Evolutionary conservation across 352 stramenopile species (phyloP), one percentile per base, ranked within the genome.

Genomic region (Phytophthora ohioensis): DNA sequence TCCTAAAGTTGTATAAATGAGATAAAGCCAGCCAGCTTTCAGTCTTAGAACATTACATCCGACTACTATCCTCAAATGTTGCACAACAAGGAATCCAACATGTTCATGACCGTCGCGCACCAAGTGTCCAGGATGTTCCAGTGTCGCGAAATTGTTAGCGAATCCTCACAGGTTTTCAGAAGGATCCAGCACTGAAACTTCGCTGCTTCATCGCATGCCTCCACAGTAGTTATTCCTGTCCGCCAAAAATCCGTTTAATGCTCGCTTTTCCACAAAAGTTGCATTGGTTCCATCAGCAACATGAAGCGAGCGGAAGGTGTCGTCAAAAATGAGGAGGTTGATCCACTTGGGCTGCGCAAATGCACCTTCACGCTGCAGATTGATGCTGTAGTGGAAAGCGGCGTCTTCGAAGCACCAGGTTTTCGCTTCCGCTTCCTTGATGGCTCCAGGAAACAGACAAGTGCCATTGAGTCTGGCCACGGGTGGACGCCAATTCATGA

Each of bases 391-490:
- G 59, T 91, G 15, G 80, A 85, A 31, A 64, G 67, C 3, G 54
- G 75, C 1, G 71, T 60, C 9, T 86, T 90, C 39, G 69, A 84
- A 32, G 67, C 82, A 0, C 80, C 87, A 32, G 79, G 67, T 4
- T 92, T 94, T 48, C 83, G 87, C 27, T 94, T 91, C 49, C 78
- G 80, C 5, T 92, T 92, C 53, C 58, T 94, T 1, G 87, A 94
- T 34, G 82, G 81, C 35, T 75, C 66, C 5, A 92, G 85, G 46
- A 84, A 84, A 67, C 72, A 85, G 34, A 94, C 85, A 7, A 68
- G 73, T 4, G 46, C 67, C 5, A 66, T 91, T 15, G 73, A 73
- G 0, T 57, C 66, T 2, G 41, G 53, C 3, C 43, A 79, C 13
- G 79, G 67, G 7, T 90, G 82, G 80, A 70, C 65, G 8, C 54